phyloP scores from a whole-genome alignment of 2,329 filamentous ascomycete species.

The Septoria linicola region DNA sequence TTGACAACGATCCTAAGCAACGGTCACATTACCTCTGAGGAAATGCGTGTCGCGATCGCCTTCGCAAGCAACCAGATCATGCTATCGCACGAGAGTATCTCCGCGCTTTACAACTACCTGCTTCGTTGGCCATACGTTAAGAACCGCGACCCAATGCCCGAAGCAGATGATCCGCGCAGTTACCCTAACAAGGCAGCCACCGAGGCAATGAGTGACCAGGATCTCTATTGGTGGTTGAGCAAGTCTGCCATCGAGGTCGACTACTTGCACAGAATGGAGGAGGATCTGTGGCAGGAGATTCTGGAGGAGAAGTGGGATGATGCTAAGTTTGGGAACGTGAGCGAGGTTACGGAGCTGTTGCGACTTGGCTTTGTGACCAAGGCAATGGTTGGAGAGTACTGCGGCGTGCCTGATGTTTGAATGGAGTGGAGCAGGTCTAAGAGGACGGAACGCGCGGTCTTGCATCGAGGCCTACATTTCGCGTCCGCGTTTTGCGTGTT shows the following conservation, averaged over 20 bases:
- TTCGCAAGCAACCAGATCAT: not conserved
- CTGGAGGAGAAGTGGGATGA: constrained; percentile 10
- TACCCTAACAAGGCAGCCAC: not conserved
- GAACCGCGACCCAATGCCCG: not conserved
- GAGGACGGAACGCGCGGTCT: not conserved
- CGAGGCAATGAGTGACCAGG: not conserved
- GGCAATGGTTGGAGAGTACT: constrained; percentile 7
- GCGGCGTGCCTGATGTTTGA: not conserved
- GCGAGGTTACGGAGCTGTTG: constrained; percentile 12
- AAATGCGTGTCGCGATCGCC: not conserved
- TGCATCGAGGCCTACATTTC: no score
- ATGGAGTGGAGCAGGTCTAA: not conserved
- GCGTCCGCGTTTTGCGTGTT: no score
- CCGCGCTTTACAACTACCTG: no score
- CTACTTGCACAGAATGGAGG: not conserved
- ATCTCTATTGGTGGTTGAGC: not conserved
- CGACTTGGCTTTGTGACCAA: constrained; percentile 8
- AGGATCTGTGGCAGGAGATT: not conserved
- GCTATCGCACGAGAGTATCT: no score
- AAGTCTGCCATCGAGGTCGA: not conserved
- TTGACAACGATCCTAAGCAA: not conserved
- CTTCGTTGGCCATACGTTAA: not conserved
- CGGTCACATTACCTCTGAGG: not conserved
- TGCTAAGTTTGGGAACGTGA: constrained; percentile 5
- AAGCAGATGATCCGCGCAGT: not conserved